Base-by-base conservation (phyloP, 1,139 yeast species). In the Yamadazyma triangularis region DNA sequence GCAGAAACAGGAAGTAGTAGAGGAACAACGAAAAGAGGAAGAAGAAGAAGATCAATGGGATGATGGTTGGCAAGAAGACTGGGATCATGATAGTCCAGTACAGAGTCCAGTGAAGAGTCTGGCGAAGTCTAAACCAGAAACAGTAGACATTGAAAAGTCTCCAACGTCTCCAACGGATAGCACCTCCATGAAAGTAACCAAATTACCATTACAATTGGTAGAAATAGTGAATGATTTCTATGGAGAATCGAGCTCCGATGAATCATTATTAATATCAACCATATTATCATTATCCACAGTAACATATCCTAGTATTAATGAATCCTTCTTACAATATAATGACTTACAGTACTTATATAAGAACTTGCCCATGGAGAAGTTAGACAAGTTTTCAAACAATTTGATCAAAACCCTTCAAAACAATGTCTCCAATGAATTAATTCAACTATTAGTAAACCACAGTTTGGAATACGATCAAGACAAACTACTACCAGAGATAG, bases 311-410 rank as follows among this genome's bases (percentile, higher is more conserved):
- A 35, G 51, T 0, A 32, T 56, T 2, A 42, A 53, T 4, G 41
- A 53, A 21, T 64, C 71, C 22, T 65, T 60, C 30, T 35, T 64
- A 14, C 42, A 63, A 18, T 56, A 47, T 35, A 67, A 67, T 36
- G 74, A 68, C 33, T 48, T 66, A 29, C 42, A 44, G 19, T 54
- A 51, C 20, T 43, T 67, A 12, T 35, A 51, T 2, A 30, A 35
- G 26, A 41, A 32, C 10, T 29, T 44, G 15, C 40, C 33, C 8
- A 29, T 29, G 24, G 11, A 11, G 3, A 13, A 21, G 7, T 30
- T 44, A 10, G 22, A 18, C 2, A 23, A 13, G 10, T 36, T 36
- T 26, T 29, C 39, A 12, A 40, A 33, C n/a, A 49, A 45, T 4
- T 45, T 64, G 24, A 30, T 33, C 9, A 34, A 41, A 20, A 29